Evolutionary conservation across 2,329 filamentous ascomycete species (phyloP).

Genomic region (Hypoxylon sp.): DNA sequence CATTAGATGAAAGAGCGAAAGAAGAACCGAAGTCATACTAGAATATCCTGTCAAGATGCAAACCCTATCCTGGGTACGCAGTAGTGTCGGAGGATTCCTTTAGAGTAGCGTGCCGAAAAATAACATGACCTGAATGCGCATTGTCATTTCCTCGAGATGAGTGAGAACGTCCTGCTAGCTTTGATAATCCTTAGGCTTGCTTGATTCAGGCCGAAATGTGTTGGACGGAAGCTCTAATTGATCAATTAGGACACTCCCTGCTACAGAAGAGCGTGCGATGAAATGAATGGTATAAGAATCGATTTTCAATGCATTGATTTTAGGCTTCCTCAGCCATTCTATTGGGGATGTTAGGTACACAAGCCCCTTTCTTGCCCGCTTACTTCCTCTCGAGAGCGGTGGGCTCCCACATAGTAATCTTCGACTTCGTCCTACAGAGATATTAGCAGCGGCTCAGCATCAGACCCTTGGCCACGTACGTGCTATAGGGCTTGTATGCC

Average conservation of each 20-base stretch:
- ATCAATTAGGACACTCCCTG: background rate
- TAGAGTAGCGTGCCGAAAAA: no score
- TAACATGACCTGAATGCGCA: no score
- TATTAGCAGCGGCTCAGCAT: constrained; percentile 37
- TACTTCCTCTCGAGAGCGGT: constrained; percentile 51
- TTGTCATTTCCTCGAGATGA: no score
- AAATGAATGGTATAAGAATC: background rate
- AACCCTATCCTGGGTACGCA: no score
- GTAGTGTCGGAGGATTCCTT: no score
- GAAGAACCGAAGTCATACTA: background rate
- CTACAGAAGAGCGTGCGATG: no score
- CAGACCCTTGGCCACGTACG: constrained; percentile 71
- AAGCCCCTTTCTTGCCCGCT: constrained; percentile 11
- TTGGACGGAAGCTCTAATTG: background rate
- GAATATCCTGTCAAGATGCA: background rate
- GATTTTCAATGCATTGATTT: constrained; percentile 15
- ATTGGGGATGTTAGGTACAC: constrained; percentile 42
- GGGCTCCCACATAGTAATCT: constrained; percentile 67
- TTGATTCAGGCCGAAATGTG: background rate
- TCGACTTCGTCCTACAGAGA: constrained; percentile 63
- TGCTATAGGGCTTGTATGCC: constrained; percentile 94
- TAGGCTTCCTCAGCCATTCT: constrained; percentile 1
- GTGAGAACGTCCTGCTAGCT: background rate
- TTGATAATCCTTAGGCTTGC: background rate
- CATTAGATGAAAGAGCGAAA: background rate